Base-by-base conservation (phyloP, 768 basidiomycete genomes). In the Termitomyces eurrhizus region DNA sequence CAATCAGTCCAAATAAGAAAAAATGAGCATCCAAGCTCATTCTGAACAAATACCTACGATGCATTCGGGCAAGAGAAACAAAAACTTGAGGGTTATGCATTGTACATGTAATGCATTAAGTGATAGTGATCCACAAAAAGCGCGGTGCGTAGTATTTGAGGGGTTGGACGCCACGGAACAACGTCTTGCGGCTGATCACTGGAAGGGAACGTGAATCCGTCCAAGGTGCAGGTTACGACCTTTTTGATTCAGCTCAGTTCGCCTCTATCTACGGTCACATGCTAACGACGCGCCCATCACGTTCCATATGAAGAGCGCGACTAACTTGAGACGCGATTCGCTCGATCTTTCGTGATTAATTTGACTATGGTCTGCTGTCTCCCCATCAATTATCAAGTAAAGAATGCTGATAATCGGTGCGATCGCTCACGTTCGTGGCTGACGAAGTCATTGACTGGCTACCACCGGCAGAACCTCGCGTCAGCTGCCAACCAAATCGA, bases 51-150 rank as follows among this genome's bases (percentile, higher is more conserved):
- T 13, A 59, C 75, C 60, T 59, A 78, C 79, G 78, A 58, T 80
- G 79, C 78, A 79, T 79, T 33, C 77, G 69, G 3, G 73, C 71
- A 51, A 78, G 70, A n/a, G 74, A 74, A 36, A 78, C 67, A 46
- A 74, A 73, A 9, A 74, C 33, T 54, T 67, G 58, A 21, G 54
- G 45, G 9, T 44, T 44, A 44, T 44, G 42, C 42, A 44, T 44
- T 11, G 42, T 21, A 44, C n/a, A 21, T n/a, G 42, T 44, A 44
- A 21, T 44, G 41, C 41, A 42, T 13, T 13, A 42, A 44, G 42
- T 42, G 18, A n/a, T 7, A 42, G n/a, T n/a, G n/a, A n/a, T n/a
- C 14, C 26, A n/a, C 42, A 18, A 21, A 35, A 35, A 8, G 21
- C n/a, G 42, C 45, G 21, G 21, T 24, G 13, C n/a, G 12, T 7